A percentile compares a stretch with the other conserved stretches of the same genome.
These are phyloP conservation scores for Acanthamoeba triangularis DNA, from an alignment of 208 protist species.

Conservation along the genomic window DNA sequence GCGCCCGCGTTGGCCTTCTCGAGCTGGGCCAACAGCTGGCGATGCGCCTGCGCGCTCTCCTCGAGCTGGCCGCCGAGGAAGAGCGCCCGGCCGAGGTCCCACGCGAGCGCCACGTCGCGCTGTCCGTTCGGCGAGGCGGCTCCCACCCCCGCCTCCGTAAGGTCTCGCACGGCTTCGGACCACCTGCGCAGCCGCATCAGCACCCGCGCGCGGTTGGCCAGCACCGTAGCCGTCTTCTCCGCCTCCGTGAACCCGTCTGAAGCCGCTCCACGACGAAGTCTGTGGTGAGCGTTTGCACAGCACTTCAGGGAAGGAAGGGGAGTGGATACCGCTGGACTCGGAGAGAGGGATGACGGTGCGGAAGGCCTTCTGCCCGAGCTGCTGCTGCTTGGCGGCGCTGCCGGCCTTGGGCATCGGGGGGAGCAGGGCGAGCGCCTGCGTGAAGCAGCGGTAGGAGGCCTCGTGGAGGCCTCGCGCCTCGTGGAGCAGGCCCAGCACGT, in stretches of 20 bases:
- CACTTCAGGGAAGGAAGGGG: background rate
- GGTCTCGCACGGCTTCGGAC: background rate
- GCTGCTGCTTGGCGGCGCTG: background rate
- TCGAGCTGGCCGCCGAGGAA: conserved; percentile 24
- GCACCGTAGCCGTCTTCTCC: conserved; percentile 4
- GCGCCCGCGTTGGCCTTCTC: conserved; percentile 1
- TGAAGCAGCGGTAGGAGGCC: conserved; percentile 51
- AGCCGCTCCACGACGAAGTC: background rate
- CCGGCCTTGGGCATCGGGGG: background rate
- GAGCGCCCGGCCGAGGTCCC: conserved; percentile 46
- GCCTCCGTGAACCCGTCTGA: background rate
- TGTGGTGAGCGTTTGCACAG: background rate
- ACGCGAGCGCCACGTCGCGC: conserved; percentile 2
- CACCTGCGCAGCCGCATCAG: background rate
- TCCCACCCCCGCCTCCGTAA: background rate
- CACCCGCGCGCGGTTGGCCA: conserved; percentile 36
- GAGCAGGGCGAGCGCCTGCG: background rate
- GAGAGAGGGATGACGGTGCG: background rate
- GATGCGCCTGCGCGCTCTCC: conserved; percentile 31
- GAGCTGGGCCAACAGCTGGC: background rate
- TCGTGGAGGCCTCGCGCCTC: conserved; percentile 29
- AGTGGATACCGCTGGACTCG: background rate
- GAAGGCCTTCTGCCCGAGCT: background rate
- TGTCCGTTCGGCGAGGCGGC: background rate
- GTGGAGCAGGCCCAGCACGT: conserved; percentile 35